phyloP scores from a whole-genome alignment of 1,284 basidiomycete genomes.

The Ceratobasidium sp. region DNA sequence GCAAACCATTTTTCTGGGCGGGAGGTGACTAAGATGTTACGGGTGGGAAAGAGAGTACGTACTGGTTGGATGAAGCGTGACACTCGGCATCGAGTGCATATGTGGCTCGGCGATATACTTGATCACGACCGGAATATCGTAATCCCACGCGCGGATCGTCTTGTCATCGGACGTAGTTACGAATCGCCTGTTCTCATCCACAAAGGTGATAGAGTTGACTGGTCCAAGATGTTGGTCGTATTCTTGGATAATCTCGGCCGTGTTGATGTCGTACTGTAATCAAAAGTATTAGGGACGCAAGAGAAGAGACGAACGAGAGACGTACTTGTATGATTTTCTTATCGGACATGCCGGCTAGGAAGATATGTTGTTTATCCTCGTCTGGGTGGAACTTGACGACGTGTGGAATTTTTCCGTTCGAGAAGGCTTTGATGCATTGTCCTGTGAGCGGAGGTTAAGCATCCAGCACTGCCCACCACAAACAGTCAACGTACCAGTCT shows the following conservation, averaged over 20 bases:
- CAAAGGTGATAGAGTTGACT: slow-evolving; percentile 98
- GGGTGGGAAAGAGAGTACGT: slow-evolving; percentile 53
- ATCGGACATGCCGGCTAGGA: slow-evolving; percentile 98
- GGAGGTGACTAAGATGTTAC: slow-evolving; percentile 9
- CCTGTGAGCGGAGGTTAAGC: slow-evolving; percentile 51
- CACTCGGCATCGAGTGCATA: slow-evolving; percentile 99
- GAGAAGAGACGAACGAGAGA: slow-evolving; percentile 25
- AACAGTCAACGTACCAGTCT: slow-evolving; percentile 66
- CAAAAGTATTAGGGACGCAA: background rate
- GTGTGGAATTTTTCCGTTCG: slow-evolving; percentile 96
- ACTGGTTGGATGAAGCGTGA: slow-evolving; percentile 93
- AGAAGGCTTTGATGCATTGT: slow-evolving; percentile 93
- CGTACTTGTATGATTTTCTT: slow-evolving; percentile 97
- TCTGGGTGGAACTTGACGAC: slow-evolving; percentile 96
- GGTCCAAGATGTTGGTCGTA: slow-evolving; percentile 99
- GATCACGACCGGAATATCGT: slow-evolving; percentile 98
- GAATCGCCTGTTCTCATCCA: slow-evolving; percentile 94
- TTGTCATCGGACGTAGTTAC: slow-evolving; percentile 99
- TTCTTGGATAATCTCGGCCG: slow-evolving; percentile 94
- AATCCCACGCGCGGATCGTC: slow-evolving; percentile 98
- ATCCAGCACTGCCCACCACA: background rate
- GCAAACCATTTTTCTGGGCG: slow-evolving; percentile 90
- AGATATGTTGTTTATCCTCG: slow-evolving; percentile 93
- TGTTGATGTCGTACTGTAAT: slow-evolving; percentile 87
- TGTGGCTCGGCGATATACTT: slow-evolving; percentile 99